A percentile compares a stretch with the other conserved stretches of the same genome.
Evolutionary conservation across 768 basidiomycete species (phyloP).

Genomic region (Sporobolomyces phaffii): DNA sequence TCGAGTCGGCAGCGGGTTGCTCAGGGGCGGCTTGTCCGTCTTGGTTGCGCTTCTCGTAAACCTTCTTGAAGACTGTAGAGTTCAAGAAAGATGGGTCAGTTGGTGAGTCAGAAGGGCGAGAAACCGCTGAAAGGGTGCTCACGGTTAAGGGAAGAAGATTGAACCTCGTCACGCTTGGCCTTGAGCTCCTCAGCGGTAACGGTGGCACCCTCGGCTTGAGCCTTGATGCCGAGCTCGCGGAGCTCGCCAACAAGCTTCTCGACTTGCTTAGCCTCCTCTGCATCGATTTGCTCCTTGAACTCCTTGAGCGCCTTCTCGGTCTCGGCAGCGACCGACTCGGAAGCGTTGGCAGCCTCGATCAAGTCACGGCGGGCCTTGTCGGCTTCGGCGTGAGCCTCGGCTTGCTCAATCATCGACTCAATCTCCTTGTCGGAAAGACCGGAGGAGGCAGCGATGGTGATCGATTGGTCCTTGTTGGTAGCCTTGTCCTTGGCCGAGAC

Average conservation of each 20-base stretch:
- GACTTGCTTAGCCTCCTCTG: conserved; percentile 88
- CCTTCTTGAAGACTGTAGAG: conserved; percentile 13
- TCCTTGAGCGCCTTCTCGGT: conserved; percentile 98
- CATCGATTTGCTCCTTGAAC: conserved; percentile 95
- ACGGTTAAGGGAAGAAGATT: conserved; percentile 56
- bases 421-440: conserved; percentile 95
- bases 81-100: not conserved
- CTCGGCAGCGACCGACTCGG: conserved; percentile 85
- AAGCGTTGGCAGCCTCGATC: conserved; percentile 95
- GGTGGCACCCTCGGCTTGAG: conserved; percentile 72
- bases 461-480: conserved; percentile 51
- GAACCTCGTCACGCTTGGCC: conserved; percentile 86
- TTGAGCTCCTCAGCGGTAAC: conserved; percentile 81
- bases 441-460: conserved; percentile 91
- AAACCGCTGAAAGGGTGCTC: not conserved
- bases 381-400: conserved; percentile 85
- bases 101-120: not conserved
- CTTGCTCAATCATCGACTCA: conserved; percentile 89
- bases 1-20: conserved; percentile 15
- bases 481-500: conserved; percentile 76
- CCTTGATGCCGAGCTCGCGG: conserved; percentile 80
- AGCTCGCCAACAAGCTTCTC: conserved; percentile 77
- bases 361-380: conserved; percentile 68
- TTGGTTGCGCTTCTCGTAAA: conserved; percentile 16
- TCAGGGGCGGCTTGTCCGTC: conserved; percentile 12